These are phyloP conservation scores for Globisporangium cylindrosporum DNA, from an alignment of 352 stramenopile species.

Conservation along the genomic window DNA sequence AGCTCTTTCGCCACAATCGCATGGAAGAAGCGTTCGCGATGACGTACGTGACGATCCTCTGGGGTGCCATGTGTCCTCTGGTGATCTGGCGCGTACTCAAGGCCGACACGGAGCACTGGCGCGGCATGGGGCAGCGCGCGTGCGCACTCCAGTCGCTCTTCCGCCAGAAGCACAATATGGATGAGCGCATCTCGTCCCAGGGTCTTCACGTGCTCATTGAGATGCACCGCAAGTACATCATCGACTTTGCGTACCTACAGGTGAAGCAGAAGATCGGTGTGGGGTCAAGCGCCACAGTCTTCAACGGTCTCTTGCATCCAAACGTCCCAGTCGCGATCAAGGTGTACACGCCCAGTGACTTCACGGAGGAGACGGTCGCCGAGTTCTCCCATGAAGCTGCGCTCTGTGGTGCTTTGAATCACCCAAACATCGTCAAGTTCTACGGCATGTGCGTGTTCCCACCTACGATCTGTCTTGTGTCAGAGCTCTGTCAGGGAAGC, in stretches of 20 bases:
- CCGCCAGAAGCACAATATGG: constrained; percentile 27
- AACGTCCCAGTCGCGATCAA: constrained; percentile 37
- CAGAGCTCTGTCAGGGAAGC: constrained; percentile 44
- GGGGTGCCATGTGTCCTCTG: constrained; percentile 19
- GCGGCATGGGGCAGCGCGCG: constrained; percentile 34
- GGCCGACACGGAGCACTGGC: constrained; percentile 51
- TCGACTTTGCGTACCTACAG: constrained; percentile 68
- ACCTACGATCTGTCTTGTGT: constrained; percentile 73
- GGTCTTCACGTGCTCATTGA: constrained; percentile 64
- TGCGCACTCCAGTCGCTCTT: constrained; percentile 28
- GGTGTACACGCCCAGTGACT: constrained; percentile 53
- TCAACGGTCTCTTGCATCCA: constrained; percentile 34
- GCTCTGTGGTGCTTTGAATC: constrained; percentile 60
- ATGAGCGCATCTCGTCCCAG: constrained; percentile 48
- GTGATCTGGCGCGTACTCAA: constrained; percentile 48
- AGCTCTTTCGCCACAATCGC: constrained; percentile 26
- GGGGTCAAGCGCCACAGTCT: constrained; percentile 45
- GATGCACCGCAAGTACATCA: constrained; percentile 73
- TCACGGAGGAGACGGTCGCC: constrained; percentile 63
- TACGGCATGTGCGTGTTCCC: constrained; percentile 81
- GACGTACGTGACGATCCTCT: constrained; percentile 23
- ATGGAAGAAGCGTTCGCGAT: constrained; percentile 25
- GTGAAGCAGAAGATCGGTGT: constrained; percentile 48
- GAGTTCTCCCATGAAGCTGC: constrained; percentile 81
- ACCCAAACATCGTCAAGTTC: constrained; percentile 83